Percentiles rank a stretch among this genome's conserved stretches.
Evolutionary conservation across 169 alveolate species (phyloP).

Genomic region (Eimeria acervulina): DNA sequence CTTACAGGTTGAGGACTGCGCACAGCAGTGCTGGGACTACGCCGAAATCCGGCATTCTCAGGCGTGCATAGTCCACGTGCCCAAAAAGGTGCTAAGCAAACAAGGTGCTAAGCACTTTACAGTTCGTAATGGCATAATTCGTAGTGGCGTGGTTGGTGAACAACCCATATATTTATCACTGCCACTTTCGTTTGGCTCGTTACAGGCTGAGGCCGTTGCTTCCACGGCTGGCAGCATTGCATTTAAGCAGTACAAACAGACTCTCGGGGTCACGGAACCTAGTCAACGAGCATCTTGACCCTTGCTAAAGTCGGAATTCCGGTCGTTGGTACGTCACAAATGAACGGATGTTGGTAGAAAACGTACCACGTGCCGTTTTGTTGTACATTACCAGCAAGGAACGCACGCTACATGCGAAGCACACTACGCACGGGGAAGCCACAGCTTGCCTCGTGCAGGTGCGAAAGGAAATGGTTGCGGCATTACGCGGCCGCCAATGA

Average conservation of each 20-base stretch:
- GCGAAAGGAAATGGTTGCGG: not conserved
- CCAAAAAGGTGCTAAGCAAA: not conserved
- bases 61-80: not conserved
- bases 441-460: not conserved
- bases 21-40: not conserved
- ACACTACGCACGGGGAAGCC: not conserved
- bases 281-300: not conserved
- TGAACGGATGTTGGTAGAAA: not conserved
- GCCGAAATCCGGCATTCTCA: not conserved
- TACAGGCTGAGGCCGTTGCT: not conserved
- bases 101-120: not conserved
- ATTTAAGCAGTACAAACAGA: not conserved
- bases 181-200: not conserved
- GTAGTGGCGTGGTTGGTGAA: not conserved
- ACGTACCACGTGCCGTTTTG: not conserved
- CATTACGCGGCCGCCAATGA: not conserved
- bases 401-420: not conserved
- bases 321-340: not conserved
- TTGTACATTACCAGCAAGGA: not conserved
- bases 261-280: not conserved
- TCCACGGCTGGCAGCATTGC: not conserved
- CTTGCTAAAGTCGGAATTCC: not conserved
- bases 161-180: not conserved
- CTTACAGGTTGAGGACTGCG: not conserved
- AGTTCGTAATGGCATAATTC: not conserved